phyloP scores from a whole-genome alignment of 257 asterid genomes.

The Salvia rosmarinus region DNA sequence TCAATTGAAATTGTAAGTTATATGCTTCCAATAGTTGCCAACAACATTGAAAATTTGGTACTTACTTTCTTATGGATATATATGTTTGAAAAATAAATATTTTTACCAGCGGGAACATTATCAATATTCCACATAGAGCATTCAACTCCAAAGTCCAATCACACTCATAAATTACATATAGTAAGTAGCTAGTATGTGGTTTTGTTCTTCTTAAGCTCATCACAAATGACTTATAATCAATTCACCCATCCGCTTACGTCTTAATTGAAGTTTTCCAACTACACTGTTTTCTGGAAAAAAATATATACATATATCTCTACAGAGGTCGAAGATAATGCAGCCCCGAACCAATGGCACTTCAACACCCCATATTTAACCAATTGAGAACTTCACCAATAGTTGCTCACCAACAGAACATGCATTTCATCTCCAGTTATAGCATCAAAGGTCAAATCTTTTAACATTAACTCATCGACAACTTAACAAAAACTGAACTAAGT shows the following conservation, averaged over 20 bases:
- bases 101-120: not conserved
- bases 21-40: too few relatives aligned
- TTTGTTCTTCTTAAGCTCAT: slow-evolving; percentile 1
- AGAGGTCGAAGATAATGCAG: too few relatives aligned
- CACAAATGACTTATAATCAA: not conserved
- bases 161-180: not conserved
- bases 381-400: not conserved
- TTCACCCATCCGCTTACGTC: not conserved
- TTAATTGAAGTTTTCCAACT: too few relatives aligned
- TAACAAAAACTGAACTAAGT: not conserved
- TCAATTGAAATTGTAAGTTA: too few relatives aligned
- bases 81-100: not conserved
- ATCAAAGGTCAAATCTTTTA: not conserved
- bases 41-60: too few relatives aligned
- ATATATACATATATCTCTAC: too few relatives aligned
- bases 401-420: not conserved
- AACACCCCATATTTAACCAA: not conserved
- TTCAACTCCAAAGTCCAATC: not conserved
- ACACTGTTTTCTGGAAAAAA: too few relatives aligned
- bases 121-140: not conserved
- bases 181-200: not conserved
- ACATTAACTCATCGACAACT: not conserved
- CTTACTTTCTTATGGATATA: not conserved
- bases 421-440: not conserved
- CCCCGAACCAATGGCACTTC: too few relatives aligned